Evolutionary conservation across 163 green algal genomes (phyloP), one percentile per base, ranked within the genome.

Genomic region (Chloroidium sp.): DNA sequence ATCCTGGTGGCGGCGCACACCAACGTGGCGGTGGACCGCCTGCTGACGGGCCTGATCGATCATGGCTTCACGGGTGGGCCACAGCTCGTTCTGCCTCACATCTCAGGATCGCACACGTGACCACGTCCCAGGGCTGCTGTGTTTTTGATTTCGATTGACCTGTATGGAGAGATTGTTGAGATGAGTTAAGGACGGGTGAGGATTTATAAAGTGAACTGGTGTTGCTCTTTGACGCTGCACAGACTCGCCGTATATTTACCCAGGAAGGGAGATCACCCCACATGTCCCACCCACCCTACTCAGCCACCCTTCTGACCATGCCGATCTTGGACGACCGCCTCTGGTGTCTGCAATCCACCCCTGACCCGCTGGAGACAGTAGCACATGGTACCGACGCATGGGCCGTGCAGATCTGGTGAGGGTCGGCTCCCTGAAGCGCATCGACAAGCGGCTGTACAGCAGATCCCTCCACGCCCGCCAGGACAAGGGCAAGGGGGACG

Each of bases 21-120:
- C 62, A 97, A 98, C 81, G 89, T 94, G 62, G 95, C 95, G 0
- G 95, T 98, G 59, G 95, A 98, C 84, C 86, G 93, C 0, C 87
- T 98, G 13, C 86, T 98, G 77, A 78, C 86, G 59, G 88, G 85
- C 3, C 83, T 91, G 60, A 76, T 91, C 76, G 85, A 91, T 4
- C 64, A 62, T 2, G 93, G 93, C 77, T 94, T 93, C 82, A 90
- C 84, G 80, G 85, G 85, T 79, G 75, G 36, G 74, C 36, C 10
- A 36, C 36, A 36, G 36, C 36, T 36, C 13, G 68, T 74, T 82
- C 62, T 60, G 78, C 78, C 4, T 58, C 4, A 76, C 8, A 61
- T 76, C 76, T 14, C 57, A 36, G 10, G 12, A n/a, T 12, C 59
- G 60, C 61, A 36, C 68, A 13, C 68, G 68, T 13, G 68, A 10